Conservation (phyloP, 2,329 filamentous ascomycete species). For the Ceratocystis destructans region DNA sequence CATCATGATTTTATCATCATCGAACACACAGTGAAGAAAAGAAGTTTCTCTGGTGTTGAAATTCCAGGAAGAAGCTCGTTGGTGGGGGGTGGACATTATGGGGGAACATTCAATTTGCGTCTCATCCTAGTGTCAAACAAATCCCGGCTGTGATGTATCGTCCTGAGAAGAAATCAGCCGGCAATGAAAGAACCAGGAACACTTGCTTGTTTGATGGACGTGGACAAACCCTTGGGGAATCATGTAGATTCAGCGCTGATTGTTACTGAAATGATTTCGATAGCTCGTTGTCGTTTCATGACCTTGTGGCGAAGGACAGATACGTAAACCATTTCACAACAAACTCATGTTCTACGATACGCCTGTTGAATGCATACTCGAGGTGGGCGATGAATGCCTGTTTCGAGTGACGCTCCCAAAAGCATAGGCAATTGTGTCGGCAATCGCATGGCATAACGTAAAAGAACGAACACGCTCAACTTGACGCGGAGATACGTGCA, state of each 20-base stretch:
- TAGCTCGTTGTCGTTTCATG: conserved; percentile 3
- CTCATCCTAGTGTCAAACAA: conserved; percentile 17
- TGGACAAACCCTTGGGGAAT: conserved; percentile 17
- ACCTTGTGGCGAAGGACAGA: conserved; percentile 11
- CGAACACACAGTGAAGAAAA: not conserved
- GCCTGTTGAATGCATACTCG: conserved; percentile 12
- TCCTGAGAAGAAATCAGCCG: conserved; percentile 8
- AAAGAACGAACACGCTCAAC: conserved; percentile 18
- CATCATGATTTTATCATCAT: conserved; percentile 1
- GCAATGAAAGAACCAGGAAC: conserved; percentile 16
- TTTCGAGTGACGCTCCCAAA: conserved; percentile 10
- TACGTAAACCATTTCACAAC: conserved; percentile 17
- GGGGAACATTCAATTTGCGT: conserved; percentile 16
- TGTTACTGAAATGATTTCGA: conserved; percentile 13
- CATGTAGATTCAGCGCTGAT: conserved; percentile 16
- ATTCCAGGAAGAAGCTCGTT: not conserved
- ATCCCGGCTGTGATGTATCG: conserved; percentile 10
- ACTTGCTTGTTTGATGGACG: conserved; percentile 7
- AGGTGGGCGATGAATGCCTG: not conserved
- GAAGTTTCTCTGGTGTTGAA: not conserved
- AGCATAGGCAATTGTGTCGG: conserved; percentile 13
- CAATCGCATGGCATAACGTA: conserved; percentile 17
- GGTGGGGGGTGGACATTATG: not conserved
- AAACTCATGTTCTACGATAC: conserved; percentile 19
- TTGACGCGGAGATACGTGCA: conserved; percentile 13